Evolutionary conservation across 805 yeast genomes (phyloP).

Genomic region (Barnettozyma sucrosica): DNA sequence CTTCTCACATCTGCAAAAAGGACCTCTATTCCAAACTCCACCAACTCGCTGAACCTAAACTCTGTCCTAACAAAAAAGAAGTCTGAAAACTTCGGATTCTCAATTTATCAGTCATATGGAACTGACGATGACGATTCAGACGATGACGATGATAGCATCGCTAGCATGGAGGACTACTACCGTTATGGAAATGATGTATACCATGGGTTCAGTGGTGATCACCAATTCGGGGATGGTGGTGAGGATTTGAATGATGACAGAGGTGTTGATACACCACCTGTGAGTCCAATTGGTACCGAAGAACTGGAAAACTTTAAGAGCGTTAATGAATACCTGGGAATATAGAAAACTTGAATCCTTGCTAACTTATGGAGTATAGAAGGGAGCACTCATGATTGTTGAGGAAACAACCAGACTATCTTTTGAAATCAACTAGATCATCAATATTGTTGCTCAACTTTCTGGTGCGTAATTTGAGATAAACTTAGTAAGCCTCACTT

Average conservation of each 20-base stretch:
- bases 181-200: not conserved
- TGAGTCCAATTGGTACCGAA: slow-evolving; percentile 9
- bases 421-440: not conserved
- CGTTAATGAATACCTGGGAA: slow-evolving; percentile 21
- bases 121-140: slow-evolving; percentile 18
- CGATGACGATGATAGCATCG: slow-evolving; percentile 9
- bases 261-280: slow-evolving; percentile 20
- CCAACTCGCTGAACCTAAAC: slow-evolving; percentile 20
- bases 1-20: not conserved
- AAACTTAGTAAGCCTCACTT: no score
- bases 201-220: slow-evolving; percentile 4
- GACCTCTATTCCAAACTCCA: slow-evolving; percentile 13
- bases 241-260: slow-evolving; percentile 21
- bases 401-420: not conserved
- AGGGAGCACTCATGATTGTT: no score
- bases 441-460: no score
- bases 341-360: slow-evolving; percentile 4
- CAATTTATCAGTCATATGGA: slow-evolving; percentile 22
- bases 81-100: slow-evolving; percentile 22
- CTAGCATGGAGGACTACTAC: slow-evolving; percentile 3
- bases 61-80: slow-evolving; percentile 20
- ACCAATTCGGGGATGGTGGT: slow-evolving; percentile 20
- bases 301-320: slow-evolving; percentile 10
- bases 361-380: not conserved
- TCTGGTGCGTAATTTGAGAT: no score